These are phyloP conservation scores for Apiospora koreana DNA, from an alignment of 2,329 filamentous ascomycete genomes.

Conservation along the genomic window DNA sequence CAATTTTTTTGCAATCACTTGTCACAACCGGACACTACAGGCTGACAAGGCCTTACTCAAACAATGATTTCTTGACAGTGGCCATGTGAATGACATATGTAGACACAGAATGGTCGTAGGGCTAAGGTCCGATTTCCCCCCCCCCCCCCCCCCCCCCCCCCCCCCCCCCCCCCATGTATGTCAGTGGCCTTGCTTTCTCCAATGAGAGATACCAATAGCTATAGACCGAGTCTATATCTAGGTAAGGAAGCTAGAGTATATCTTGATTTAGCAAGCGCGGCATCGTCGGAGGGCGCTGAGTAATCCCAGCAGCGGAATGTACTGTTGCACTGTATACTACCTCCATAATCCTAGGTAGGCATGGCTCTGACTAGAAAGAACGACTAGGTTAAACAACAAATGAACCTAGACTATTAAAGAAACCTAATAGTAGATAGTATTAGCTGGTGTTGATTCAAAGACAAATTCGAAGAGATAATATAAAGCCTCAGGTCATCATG, in stretches of 20 bases:
- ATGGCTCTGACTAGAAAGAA: too few relatives aligned
- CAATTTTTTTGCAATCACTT: background rate
- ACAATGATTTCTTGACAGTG: background rate
- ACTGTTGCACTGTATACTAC: too few relatives aligned
- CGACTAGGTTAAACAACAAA: too few relatives aligned
- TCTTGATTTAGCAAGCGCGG: background rate
- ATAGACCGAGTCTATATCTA: too few relatives aligned
- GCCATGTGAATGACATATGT: background rate
- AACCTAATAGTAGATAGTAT: too few relatives aligned
- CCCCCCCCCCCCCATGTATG: too few relatives aligned
- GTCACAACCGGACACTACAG: background rate
- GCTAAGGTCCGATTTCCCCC: background rate
- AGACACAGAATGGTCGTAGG: background rate
- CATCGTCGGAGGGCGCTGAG: background rate
- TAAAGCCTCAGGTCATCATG: background rate
- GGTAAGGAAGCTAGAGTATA: background rate
- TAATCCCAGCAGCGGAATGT: background rate
- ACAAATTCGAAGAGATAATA: background rate
- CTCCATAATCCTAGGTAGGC: too few relatives aligned
- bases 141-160: too few relatives aligned
- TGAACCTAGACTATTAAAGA: too few relatives aligned
- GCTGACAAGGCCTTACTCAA: background rate
- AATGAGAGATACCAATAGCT: too few relatives aligned
- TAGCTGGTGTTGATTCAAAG: background rate
- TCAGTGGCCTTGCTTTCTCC: background rate